Base-by-base conservation (phyloP, 2,329 filamentous ascomycete species). In the Aspergillus sp. region DNA sequence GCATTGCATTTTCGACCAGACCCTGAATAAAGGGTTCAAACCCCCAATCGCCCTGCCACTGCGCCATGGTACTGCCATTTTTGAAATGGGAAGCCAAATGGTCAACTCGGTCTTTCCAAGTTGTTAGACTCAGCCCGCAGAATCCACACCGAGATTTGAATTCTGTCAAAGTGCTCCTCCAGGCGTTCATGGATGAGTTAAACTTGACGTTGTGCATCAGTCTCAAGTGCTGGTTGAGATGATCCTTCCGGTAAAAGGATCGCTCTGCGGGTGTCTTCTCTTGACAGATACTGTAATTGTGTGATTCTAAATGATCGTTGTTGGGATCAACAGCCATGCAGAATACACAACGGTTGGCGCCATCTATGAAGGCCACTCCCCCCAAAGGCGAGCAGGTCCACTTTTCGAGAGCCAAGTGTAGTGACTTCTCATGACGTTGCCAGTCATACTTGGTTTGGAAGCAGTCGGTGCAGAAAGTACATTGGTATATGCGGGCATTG, bases 201-300 rank as follows among this genome's bases (percentile, higher is more conserved):
- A 86, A 81, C 63, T 84, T 84, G 65, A 82, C 83, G 62, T 80
- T 79, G 67, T 88, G 85, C 79, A 87, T 85, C 56, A 87, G 74
- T 38, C 84, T 80, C 32, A 87, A 72, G 70, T 88, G 85, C 67
- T 88, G 85, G 53, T 85, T 81, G 12, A 88, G 78, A 67, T 88
- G 85, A 66, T 88, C 85, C 70, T 87, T 87, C 25, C 85, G 78
- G 67, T 85, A 87, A 70, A 87, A 88, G 0, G 84, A 87, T 38
- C 86, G 80, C 59, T 86, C 83, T 49, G 85, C 82, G 1, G 82
- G 64, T 4, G 84, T 84, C 70, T 88, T 88, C 64, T 87, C 84
- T 65, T 85, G 82, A 67, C 86, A 89, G 28, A 79, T 77, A 36
- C 76, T 75, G 69, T 85, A 85, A 64, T 87, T 86, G 74, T 89